Evolutionary conservation across 208 protist genomes (phyloP), one percentile per base, ranked within the genome.

Genomic region (Hexamita inflata): DNA sequence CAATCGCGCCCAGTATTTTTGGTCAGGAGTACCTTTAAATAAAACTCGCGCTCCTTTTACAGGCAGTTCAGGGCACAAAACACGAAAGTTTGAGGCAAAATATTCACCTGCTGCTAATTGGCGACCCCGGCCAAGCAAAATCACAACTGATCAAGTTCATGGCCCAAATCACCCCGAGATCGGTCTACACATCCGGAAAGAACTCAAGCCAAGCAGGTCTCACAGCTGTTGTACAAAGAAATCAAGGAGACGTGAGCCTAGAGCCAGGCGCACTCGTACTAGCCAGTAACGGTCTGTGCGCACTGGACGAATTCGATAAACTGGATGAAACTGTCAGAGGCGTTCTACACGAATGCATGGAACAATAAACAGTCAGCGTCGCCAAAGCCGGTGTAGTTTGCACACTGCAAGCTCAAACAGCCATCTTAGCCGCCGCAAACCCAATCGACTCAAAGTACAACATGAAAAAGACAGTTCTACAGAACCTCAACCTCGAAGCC

Each of bases 301-400:
- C 97, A 60, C 99, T 99, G 78, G 96, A 99, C 83, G 96, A 99
- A 87, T 99, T 99, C 81, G 97, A 99, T 85, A 99, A 99, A 84
- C 99, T 98, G 96, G 94, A 88, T 58, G 95, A 98, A 75, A 86
- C 93, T 80, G 91, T 92, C 73, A 74, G 73, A 41, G 39, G 67
- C 30, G 29, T 34, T 15, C 28, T 82, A 13, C 59, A 82, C 40
- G 77, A 82, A 61, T 80, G 80, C n/a, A 75, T 82, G 40, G 97
- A 99, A 84, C 96, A 99, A 85, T 95, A 99, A 82, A 98, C 96
- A 35, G 87, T 99, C 1, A 98, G 94, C 34, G 89, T 99, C 60
- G 96, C 96, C 35, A 99, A 99, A 85, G 96, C 96, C 29, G 97
- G 97, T 68, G 98, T 99, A 82, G 95, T 99, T 73, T 39, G 58